phyloP scores from a whole-genome alignment of 2,329 filamentous ascomycete species.

The Teratosphaeriaceae sp. region DNA sequence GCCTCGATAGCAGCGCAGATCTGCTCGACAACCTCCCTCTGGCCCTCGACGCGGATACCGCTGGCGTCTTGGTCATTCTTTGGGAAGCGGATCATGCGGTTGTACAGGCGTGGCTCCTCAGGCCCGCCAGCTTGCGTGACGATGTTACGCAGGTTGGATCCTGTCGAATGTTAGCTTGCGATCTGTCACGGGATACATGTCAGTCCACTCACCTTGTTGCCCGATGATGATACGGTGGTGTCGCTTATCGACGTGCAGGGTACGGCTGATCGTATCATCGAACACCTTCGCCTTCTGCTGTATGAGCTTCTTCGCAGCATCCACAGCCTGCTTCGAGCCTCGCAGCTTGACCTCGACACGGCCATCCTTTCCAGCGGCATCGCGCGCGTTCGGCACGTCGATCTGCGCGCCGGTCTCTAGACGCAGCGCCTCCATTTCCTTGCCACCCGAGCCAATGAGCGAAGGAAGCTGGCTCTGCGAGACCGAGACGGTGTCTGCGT shows the following conservation, averaged over 20 bases:
- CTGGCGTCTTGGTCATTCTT: conserved; percentile 73
- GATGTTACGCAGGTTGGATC: conserved; percentile 77
- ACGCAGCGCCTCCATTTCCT: conserved; percentile 84
- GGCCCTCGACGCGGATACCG: conserved; percentile 82
- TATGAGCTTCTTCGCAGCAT: conserved; percentile 83
- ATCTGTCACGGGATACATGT: neutral
- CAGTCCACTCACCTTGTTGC: conserved; percentile 60
- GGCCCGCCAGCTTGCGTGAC: conserved; percentile 84
- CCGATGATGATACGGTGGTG: conserved; percentile 89
- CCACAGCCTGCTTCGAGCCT: conserved; percentile 85
- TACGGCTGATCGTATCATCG: conserved; percentile 80
- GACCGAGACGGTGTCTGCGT: conserved; percentile 71
- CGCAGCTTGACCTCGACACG: conserved; percentile 84
- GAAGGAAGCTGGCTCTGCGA: conserved; percentile 91
- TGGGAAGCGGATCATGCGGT: conserved; percentile 90
- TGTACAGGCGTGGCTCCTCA: conserved; percentile 73
- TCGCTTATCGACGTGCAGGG: conserved; percentile 88
- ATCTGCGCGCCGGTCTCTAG: conserved; percentile 80
- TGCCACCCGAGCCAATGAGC: conserved; percentile 83
- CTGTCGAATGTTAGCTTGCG: conserved; percentile 46
- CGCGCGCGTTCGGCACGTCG: conserved; percentile 77
- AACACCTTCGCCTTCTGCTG: conserved; percentile 82
- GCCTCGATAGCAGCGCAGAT: conserved; percentile 76
- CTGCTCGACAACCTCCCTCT: conserved; percentile 76
- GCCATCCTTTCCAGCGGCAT: conserved; percentile 57